Evolutionary conservation across 148 eudicot genomes (phyloP), one percentile per base, ranked within the genome.

Genomic region (Silene conica): DNA sequence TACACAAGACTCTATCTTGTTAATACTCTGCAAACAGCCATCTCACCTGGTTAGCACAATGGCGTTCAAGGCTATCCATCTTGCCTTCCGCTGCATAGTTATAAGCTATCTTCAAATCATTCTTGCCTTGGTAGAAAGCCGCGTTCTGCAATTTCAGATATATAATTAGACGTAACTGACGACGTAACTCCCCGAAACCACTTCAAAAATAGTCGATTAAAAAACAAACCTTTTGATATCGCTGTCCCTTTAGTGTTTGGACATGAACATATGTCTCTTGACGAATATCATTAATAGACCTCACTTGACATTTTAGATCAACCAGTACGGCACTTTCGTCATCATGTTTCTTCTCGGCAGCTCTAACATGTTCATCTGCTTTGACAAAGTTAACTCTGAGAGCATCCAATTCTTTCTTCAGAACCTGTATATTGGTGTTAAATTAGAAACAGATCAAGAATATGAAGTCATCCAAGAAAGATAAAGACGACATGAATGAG

Each of bases 1-100:
- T 26, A 26, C 28, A 26, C 28, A 26, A 26, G 28, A 26, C 28
- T 1, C 28, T 26, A 2, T n/a, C n/a, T 26, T 26, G 28, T 26
- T 26, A 26, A 26, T 26, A 26, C 28, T 26, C 2, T 1, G 43
- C 22, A 3, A 65, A 52, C 14, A 16, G 54, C 3, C 23, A 2
- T 67, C 74, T 76, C 74, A 90, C 98, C 87, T 93, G 90, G 70
- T 87, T 84, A 63, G 72, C 48, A 77, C 98, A 93, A 67, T 82
- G 85, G 21, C 56, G 84, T 41, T 87, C 81, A 52, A 93, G 88
- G 41, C 79, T 81, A 41, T 83, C 86, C 74, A 73, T 89, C 67
- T 93, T 79, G 59, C 90, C 79, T 63, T 78, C 78, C 63, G 19
- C 72, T 70, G 86, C 89, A 45, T 71, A 86, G 48, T 75, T 76